These are phyloP conservation scores for Amniculicola lignicola DNA, from an alignment of 495 filamentous ascomycete genomes.

Conservation along the genomic window DNA sequence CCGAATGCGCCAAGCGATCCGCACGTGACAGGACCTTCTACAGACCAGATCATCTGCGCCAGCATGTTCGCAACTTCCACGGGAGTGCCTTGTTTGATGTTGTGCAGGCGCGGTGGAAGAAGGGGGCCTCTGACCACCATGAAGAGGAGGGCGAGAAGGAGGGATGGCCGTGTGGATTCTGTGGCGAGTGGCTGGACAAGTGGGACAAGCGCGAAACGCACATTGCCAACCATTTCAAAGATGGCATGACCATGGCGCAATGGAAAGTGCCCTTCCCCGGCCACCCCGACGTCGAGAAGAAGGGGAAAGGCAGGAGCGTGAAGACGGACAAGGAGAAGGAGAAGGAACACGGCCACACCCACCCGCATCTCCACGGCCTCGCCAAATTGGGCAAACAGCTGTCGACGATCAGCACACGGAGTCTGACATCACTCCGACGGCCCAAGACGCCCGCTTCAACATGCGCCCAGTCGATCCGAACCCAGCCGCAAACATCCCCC, in stretches of 20 bases:
- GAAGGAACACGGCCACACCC: too few relatives aligned
- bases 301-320: too few relatives aligned
- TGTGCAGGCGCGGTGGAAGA: constrained; percentile 26
- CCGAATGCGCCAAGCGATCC: constrained; percentile 22
- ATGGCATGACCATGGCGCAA: constrained; percentile 21
- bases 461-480: too few relatives aligned
- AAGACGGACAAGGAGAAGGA: too few relatives aligned
- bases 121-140: not conserved
- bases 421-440: too few relatives aligned
- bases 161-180: constrained; percentile 29
- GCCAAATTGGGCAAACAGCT: too few relatives aligned
- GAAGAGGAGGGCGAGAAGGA: not conserved
- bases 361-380: too few relatives aligned
- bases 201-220: constrained; percentile 30
- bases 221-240: constrained; percentile 32
- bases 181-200: not conserved
- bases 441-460: too few relatives aligned
- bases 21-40: constrained; percentile 24
- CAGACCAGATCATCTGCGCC: constrained; percentile 30
- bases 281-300: too few relatives aligned
- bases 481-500: too few relatives aligned
- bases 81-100: constrained; percentile 16
- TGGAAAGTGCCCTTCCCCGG: too few relatives aligned
- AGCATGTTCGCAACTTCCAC: constrained; percentile 34
- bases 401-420: too few relatives aligned